Base-by-base conservation (phyloP, 2,329 filamentous ascomycete genomes). In the Alternaria infectoria region DNA sequence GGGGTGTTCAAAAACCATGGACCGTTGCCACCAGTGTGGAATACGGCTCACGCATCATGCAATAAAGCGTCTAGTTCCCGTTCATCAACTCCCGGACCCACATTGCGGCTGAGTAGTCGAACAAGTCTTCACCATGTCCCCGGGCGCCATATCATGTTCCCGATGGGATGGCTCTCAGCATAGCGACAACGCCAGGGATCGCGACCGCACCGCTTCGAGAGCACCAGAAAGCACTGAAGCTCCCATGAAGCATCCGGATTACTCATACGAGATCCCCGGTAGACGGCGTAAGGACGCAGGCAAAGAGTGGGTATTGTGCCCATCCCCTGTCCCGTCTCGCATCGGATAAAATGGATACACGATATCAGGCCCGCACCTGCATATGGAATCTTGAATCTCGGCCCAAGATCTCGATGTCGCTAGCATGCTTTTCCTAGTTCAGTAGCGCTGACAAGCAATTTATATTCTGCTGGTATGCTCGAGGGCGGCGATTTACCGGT, bases 311-410 rank as follows among this genome's bases (percentile, higher is more conserved):
- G 6, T 40, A 30, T 4, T 25, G 10, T 52, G 30, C 30, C 9
- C 28, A 6, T 21, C 21, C 49, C 19, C 23, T 25, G 49, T 52
- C 49, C 49, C 30, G 49, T 52, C 49, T 52, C 13, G 54, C 54
- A 49, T 52, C 55, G 59, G 55, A 47, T 62, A 62, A 62, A 54
- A 26, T 11, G 47, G n/a, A 49, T n/a, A 19, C 52, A 36, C 40
- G 47, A 32, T 32, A 43, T 43, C 28, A 54, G 23, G 40, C 55
- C 32, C 43, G 44, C 26, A 21, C 32, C 28, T 58, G 46, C 55
- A 44, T 58, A 49, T 11, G 21, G 11, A 36, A 61, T 57, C 32
- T 50, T 51, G 36, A 9, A 40, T 40, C 36, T 40, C 36, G 36
- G 36, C 15, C 36, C 36, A 19, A 32, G 12, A 36, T 57, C 26